A percentile compares a stretch with the other conserved stretches of the same genome.
These are phyloP conservation scores for Hirschfeldia incana DNA, from an alignment of 345 rosid genomes.

Conservation along the genomic window DNA sequence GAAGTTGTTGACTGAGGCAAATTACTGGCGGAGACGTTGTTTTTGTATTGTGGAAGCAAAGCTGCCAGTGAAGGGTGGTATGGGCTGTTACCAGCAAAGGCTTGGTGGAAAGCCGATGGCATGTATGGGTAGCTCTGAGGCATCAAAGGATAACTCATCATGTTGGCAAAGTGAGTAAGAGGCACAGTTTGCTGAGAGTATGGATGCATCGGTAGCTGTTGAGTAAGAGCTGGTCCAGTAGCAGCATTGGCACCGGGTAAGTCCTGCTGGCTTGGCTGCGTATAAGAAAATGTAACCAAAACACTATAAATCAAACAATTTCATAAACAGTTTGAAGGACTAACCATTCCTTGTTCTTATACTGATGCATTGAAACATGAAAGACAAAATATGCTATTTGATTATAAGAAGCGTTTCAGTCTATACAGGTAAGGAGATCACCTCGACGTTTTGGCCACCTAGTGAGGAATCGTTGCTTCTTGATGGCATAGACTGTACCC, in stretches of 20 bases:
- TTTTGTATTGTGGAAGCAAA: conserved; percentile 81
- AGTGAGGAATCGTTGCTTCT: conserved; percentile 64
- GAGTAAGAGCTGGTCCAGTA: conserved; percentile 72
- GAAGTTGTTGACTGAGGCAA: conserved; percentile 75
- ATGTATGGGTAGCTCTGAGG: conserved; percentile 84
- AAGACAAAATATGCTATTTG: not conserved
- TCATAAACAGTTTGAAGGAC: not conserved
- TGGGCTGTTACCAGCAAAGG: conserved; percentile 67
- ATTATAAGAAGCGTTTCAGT: not conserved
- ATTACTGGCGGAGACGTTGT: conserved; percentile 68
- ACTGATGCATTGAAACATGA: not conserved
- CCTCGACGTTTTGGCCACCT: conserved; percentile 77
- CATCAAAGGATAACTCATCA: conserved; percentile 82
- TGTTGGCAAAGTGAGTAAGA: conserved; percentile 71
- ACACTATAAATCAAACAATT: conserved; percentile 2
- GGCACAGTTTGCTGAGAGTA: conserved; percentile 82
- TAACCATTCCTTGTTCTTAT: not conserved
- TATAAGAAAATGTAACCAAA: conserved; percentile 6
- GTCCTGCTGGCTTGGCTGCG: conserved; percentile 64
- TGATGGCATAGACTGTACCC: conserved; percentile 60
- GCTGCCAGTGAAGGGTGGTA: conserved; percentile 85
- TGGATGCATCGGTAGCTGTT: conserved; percentile 81
- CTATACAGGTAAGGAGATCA: conserved; percentile 11
- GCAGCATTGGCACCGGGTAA: conserved; percentile 59
- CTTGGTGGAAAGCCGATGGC: conserved; percentile 88